Conservation (phyloP, 768 basidiomycete genomes). For the Lactarius hatsudake region DNA sequence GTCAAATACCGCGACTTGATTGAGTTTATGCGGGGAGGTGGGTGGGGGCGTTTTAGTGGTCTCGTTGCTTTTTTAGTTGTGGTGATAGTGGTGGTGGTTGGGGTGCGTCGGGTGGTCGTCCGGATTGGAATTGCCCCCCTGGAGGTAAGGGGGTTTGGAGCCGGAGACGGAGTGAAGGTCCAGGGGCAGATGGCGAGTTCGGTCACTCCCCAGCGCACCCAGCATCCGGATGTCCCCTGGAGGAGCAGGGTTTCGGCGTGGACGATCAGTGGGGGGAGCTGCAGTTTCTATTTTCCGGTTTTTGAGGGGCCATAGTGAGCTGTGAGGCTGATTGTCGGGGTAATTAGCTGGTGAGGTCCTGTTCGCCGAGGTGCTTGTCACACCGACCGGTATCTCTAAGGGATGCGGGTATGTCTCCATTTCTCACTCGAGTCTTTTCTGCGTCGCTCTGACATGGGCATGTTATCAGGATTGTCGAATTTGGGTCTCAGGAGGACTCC, state of each 20-base stretch:
- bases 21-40: conserved; percentile 99
- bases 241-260: conserved; percentile 7
- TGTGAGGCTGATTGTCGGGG: conserved; percentile 85
- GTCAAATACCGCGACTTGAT: conserved; percentile 98
- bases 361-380: conserved; percentile 98
- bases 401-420: conserved; percentile 87
- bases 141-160: conserved; percentile 13
- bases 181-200: conserved; percentile 11
- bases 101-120: conserved; percentile 6
- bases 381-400: conserved; percentile 95
- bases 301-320: conserved; percentile 50
- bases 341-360: conserved; percentile 98
- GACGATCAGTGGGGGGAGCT: conserved; percentile 15
- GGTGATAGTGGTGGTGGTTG: conserved; percentile 16
- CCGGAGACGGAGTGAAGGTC: not conserved
- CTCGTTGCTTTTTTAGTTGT: conserved; percentile 36
- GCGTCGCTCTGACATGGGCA: conserved; percentile 23
- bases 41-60: conserved; percentile 76
- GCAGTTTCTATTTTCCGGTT: conserved; percentile 35
- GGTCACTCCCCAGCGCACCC: conserved; percentile 5
- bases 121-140: conserved; percentile 7
- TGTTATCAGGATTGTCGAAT: conserved; percentile 86
- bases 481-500: conserved; percentile 82
- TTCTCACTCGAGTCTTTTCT: not conserved
- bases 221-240: not conserved